These are phyloP conservation scores for Dictyophora rubrovolvata DNA, from an alignment of 768 basidiomycete species.

Conservation along the genomic window DNA sequence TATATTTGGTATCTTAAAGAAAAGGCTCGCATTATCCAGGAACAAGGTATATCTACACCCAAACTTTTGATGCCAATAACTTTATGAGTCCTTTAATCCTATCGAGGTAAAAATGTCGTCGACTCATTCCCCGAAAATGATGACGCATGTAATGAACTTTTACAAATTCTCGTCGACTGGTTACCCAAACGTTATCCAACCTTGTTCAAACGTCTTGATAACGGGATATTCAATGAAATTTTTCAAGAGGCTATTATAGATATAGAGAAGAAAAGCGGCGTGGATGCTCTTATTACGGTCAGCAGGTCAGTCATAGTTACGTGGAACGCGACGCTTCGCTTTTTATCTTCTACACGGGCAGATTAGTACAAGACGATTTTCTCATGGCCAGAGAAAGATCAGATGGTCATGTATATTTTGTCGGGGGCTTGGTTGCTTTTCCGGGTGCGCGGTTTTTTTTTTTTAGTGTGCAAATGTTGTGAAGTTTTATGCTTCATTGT, in stretches of 20 bases:
- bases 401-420: conserved; percentile 27
- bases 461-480: not conserved
- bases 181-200: conserved; percentile 47
- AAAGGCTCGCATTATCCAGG: conserved; percentile 22
- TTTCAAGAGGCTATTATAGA: conserved; percentile 16
- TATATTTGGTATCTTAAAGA: conserved; percentile 23
- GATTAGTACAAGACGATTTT: conserved; percentile 26
- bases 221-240: conserved; percentile 22
- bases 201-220: conserved; percentile 28
- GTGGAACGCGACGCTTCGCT: not conserved
- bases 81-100: not conserved
- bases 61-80: not conserved
- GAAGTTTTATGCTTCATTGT: no score
- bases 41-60: conserved; percentile 16
- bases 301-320: conserved; percentile 15
- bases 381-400: conserved; percentile 25
- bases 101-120: conserved; percentile 29
- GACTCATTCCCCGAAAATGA: conserved; percentile 40
- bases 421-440: conserved; percentile 25
- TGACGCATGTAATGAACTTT: conserved; percentile 38
- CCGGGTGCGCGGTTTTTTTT: conserved; percentile 15
- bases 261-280: conserved; percentile 12
- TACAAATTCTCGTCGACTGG: conserved; percentile 48
- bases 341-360: conserved; percentile 3
- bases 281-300: conserved; percentile 20